Percentiles rank a stretch among this genome's conserved stretches.
phyloP scores from a whole-genome alignment of 2,329 filamentous ascomycete genomes.

The Ramularia endophylla region DNA sequence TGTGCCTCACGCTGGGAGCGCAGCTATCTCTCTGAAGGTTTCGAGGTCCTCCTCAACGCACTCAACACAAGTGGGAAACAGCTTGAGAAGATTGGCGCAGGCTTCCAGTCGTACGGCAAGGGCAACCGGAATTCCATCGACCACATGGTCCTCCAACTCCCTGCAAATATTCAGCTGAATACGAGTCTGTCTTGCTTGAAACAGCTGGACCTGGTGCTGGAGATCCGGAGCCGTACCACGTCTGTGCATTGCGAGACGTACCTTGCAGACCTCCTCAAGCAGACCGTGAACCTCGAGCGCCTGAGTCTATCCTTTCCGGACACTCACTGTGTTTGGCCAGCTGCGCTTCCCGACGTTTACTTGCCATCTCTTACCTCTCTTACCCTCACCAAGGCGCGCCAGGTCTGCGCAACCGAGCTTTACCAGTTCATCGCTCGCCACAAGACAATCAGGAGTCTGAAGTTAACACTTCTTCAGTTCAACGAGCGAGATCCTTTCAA shows the following conservation, averaged over 20 bases:
- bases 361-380: constrained; percentile 4
- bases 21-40: no score
- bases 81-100: no score
- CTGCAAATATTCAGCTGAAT: background rate
- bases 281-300: constrained; percentile 3
- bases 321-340: constrained; percentile 4
- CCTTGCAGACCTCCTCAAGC: constrained; percentile 2
- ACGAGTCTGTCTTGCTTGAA: constrained; percentile 1
- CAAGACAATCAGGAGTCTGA: constrained; percentile 5
- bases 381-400: constrained; percentile 4
- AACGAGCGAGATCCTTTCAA: constrained; percentile 3
- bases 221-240: background rate
- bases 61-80: no score
- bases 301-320: constrained; percentile 9
- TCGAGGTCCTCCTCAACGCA: no score
- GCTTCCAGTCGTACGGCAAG: no score
- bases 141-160: constrained; percentile 1
- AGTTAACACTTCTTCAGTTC: constrained; percentile 7
- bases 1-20: no score
- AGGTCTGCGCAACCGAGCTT: constrained; percentile 4
- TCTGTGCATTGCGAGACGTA: constrained; percentile 1
- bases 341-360: constrained; percentile 3
- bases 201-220: constrained; percentile 7
- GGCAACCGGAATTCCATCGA: constrained; percentile 1
- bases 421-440: constrained; percentile 6